Percentiles rank a stretch among this genome's conserved stretches.
Evolutionary conservation across 768 basidiomycete species (phyloP).

Genomic region (Mycena amicta): DNA sequence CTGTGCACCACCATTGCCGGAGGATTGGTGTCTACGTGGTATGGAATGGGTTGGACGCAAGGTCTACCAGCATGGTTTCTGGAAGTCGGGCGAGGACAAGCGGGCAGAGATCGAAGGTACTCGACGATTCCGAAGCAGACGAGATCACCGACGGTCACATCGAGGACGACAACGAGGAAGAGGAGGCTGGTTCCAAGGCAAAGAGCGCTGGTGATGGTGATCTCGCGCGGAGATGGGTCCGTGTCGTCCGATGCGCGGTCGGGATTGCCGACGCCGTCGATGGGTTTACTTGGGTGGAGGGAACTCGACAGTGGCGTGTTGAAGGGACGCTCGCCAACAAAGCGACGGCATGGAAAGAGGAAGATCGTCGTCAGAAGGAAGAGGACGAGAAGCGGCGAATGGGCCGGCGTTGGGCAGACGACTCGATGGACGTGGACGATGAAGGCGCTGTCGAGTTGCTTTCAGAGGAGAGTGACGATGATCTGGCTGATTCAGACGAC

Average conservation of each 20-base stretch:
- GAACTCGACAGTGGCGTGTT: constrained; percentile 62
- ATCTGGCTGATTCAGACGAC: constrained; percentile 70
- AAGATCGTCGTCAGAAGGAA: constrained; percentile 66
- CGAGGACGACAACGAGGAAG: constrained; percentile 72
- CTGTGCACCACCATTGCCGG: constrained; percentile 73
- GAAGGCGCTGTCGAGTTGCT: constrained; percentile 46
- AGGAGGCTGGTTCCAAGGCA: constrained; percentile 32
- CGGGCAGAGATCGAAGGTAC: constrained; percentile 76
- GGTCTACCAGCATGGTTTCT: constrained; percentile 92
- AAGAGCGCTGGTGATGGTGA: constrained; percentile 34
- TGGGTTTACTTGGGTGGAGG: constrained; percentile 71
- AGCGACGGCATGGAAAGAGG: constrained; percentile 67
- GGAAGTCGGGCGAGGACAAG: constrained; percentile 77
- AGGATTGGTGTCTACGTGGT: constrained; percentile 95
- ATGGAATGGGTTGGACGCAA: constrained; percentile 95
- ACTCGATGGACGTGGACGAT: constrained; percentile 74
- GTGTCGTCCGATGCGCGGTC: constrained; percentile 71
- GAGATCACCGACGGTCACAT: constrained; percentile 77
- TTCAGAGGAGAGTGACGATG: constrained; percentile 51
- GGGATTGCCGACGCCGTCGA: constrained; percentile 69
- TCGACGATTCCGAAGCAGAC: constrained; percentile 59
- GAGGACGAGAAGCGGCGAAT: constrained; percentile 69
- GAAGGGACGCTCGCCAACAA: constrained; percentile 70
- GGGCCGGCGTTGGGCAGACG: constrained; percentile 64
- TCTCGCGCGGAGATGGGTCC: constrained; percentile 65